phyloP scores from a whole-genome alignment of 225 moss, liverwort and hornwort species.

The Lunularia cruciata region DNA sequence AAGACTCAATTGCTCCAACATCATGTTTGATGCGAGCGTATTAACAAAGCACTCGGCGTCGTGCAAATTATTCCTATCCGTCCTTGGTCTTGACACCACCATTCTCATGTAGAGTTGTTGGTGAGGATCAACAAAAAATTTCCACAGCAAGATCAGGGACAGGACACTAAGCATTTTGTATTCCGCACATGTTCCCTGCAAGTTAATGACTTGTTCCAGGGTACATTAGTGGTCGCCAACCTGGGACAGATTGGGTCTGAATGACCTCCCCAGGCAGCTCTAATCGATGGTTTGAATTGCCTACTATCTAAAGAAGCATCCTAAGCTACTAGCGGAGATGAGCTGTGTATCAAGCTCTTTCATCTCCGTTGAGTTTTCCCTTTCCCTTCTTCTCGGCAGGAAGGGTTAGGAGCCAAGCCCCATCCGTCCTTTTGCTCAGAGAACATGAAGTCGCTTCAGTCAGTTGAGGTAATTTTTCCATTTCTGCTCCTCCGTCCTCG shows the following conservation, averaged over 20 bases:
- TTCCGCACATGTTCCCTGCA: slow-evolving; percentile 18
- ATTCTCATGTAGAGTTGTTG: too few species aligned
- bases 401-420: not conserved
- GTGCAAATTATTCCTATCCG: too few species aligned
- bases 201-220: slow-evolving; percentile 7
- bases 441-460: slow-evolving; percentile 11
- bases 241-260: not conserved
- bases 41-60: too few species aligned
- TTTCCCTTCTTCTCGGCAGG: slow-evolving; percentile 11
- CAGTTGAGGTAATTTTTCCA: not conserved
- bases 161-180: too few species aligned
- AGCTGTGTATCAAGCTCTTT: too few species aligned
- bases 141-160: too few species aligned
- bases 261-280: not conserved
- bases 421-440: slow-evolving; percentile 9
- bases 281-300: not conserved
- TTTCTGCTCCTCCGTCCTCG: slow-evolving; percentile 2
- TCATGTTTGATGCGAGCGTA: too few species aligned
- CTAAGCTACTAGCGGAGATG: not conserved
- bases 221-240: slow-evolving; percentile 5
- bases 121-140: too few species aligned
- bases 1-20: too few species aligned
- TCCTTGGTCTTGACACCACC: too few species aligned
- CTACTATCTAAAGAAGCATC: not conserved
- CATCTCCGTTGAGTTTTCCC: not conserved